Conservation (phyloP, 192 early-diverging fungal genomes). For the Phlyctochytrium arcticum region DNA sequence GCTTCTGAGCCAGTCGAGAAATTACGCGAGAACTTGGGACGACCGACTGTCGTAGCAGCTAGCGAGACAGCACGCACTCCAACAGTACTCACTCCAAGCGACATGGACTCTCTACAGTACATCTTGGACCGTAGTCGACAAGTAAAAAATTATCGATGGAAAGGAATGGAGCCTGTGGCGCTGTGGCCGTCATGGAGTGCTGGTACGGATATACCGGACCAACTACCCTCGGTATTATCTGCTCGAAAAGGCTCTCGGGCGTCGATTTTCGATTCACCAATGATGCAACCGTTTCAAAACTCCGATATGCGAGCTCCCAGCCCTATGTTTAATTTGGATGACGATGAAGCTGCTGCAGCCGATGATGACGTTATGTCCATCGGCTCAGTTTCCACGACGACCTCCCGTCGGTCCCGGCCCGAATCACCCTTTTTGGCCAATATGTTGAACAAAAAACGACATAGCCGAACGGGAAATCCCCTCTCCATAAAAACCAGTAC, state of each 20-base stretch:
- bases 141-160: conserved; percentile 43
- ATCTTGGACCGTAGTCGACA: conserved; percentile 37
- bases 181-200: conserved; percentile 38
- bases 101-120: conserved; percentile 5
- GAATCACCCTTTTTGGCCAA: conserved; percentile 1
- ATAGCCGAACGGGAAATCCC: conserved; percentile 12
- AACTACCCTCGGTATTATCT: conserved; percentile 2
- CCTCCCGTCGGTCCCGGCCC: conserved; percentile 16
- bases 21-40: too few species aligned
- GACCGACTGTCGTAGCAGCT: not conserved
- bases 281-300: not conserved
- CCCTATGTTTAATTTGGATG: conserved; percentile 38
- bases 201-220: not conserved
- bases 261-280: conserved; percentile 12
- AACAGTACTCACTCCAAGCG: conserved; percentile 6
- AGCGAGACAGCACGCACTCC: not conserved
- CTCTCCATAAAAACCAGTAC: conserved; percentile 9
- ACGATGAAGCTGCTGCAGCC: conserved; percentile 21
- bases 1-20: too few species aligned
- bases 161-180: conserved; percentile 28
- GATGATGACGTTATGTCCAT: conserved; percentile 30
- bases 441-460: conserved; percentile 11
- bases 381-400: conserved; percentile 18
- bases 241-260: conserved; percentile 11
- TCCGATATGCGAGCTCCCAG: conserved; percentile 36